Evolutionary conservation across 768 basidiomycete species (phyloP).

Genomic region (Lactarius deliciosus): DNA sequence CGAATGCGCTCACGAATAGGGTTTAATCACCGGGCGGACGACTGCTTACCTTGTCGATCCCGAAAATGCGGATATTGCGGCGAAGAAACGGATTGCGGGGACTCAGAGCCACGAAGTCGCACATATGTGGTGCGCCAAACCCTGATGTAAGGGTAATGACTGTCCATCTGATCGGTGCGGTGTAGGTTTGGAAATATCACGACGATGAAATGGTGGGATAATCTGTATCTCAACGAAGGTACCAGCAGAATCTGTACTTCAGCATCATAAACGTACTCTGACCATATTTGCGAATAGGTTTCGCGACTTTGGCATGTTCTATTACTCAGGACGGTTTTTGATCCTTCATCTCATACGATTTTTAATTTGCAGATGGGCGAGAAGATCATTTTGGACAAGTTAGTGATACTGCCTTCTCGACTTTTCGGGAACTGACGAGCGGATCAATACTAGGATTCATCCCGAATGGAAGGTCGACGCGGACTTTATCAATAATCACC

Average conservation of each 20-base stretch:
- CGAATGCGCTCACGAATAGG: slow-evolving; percentile 38
- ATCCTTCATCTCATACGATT: slow-evolving; percentile 14
- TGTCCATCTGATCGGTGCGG: not conserved
- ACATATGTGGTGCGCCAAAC: slow-evolving; percentile 63
- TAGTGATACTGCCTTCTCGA: not conserved
- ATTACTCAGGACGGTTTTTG: slow-evolving; percentile 24
- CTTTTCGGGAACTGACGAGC: not conserved
- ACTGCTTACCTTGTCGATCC: slow-evolving; percentile 77
- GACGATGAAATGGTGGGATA: slow-evolving; percentile 93
- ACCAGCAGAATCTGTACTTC: slow-evolving; percentile 43
- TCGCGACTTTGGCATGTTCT: slow-evolving; percentile 64
- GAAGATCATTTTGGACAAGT: slow-evolving; percentile 37
- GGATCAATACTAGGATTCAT: slow-evolving; percentile 51
- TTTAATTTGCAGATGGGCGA: slow-evolving; percentile 45
- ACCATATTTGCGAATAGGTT: slow-evolving; percentile 63
- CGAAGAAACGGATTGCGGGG: slow-evolving; percentile 75
- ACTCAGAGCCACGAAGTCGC: slow-evolving; percentile 86
- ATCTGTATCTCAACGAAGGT: slow-evolving; percentile 81
- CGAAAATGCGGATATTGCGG: slow-evolving; percentile 65
- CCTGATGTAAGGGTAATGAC: not conserved
- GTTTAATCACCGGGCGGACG: slow-evolving; percentile 87
- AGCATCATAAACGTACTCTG: slow-evolving; percentile 5
- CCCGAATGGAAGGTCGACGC: slow-evolving; percentile 87
- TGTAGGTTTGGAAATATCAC: slow-evolving; percentile 87
- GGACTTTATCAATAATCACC: slow-evolving; percentile 75